Evolutionary conservation across 345 rosid genomes (phyloP), one percentile per base, ranked within the genome.

Genomic region (Lumnitzera racemosa): DNA sequence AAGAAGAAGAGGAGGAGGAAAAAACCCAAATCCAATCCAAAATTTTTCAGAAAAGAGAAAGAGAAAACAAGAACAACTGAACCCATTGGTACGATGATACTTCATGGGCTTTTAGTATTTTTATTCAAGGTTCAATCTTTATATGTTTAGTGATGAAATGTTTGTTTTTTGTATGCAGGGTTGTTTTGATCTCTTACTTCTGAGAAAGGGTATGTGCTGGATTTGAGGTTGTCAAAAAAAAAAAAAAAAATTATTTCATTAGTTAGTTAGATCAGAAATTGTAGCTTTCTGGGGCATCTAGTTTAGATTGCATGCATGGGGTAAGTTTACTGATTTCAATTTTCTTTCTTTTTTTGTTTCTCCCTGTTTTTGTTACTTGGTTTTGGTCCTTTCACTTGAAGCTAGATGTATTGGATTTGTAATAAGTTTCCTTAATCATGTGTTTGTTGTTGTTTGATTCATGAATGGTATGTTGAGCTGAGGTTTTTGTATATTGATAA

Each of bases 1-100:
- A 72, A 69, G 72, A 74, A 65, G 79, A 81, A 67, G 79, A 80
- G 20, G 20, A 20, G 20, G 20, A 20, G 20, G 20, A 16, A 90
- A 85, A 36, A 36, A 5, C 43, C 43, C 43, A 36, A 36, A 9
- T 36, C 43, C 10, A 36, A 36, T 36, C 43, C 43, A 65, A 70
- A 66, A 59, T 90, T 87, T 36, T 87, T 83, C n/a, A 85, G 83
- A 67, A 76, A 74, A 68, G 96, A 81, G 74, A 85, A 81, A 66
- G 85, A 83, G 29, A 64, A 82, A 20, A 20, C 0, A 20, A 20
- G 20, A 20, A 20, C 0, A 5, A 66, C 55, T 9, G 43, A 36
- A 36, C 43, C 43, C 43, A 36, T n/a, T 2, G 17, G 12, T 51
- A n/a, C 23, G 14, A 7, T 51, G 0, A n/a, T 15, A 24, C 10